phyloP scores from a whole-genome alignment of 345 rosid genomes.

The Draba incana region DNA sequence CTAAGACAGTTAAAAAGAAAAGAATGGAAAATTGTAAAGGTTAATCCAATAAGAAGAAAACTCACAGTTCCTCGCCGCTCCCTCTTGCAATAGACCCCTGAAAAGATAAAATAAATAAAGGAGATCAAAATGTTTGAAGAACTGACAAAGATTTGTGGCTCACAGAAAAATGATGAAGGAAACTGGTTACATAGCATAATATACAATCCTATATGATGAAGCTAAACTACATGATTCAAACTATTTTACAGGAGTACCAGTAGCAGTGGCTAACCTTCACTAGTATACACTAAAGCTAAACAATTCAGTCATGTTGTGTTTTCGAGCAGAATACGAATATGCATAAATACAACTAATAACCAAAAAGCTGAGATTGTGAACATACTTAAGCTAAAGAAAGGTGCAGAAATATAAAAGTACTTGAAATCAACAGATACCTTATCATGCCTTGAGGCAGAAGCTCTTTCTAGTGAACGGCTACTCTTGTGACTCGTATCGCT shows the following conservation, averaged over 20 bases:
- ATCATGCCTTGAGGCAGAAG: slow-evolving; percentile 41
- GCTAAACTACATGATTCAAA: slow-evolving; percentile 10
- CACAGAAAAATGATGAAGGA: background rate
- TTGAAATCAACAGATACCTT: slow-evolving; percentile 70
- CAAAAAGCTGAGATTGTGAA: background rate
- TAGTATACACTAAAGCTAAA: slow-evolving; percentile 25
- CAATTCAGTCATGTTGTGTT: slow-evolving; percentile 10
- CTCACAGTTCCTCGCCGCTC: slow-evolving; percentile 47
- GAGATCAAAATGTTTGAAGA: slow-evolving; percentile 16
- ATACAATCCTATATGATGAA: background rate
- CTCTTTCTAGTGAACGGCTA: slow-evolving; percentile 33
- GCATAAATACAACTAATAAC: background rate
- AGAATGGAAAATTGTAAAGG: slow-evolving; percentile 17
- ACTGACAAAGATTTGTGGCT: slow-evolving; percentile 26
- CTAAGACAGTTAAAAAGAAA: slow-evolving; percentile 32
- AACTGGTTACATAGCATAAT: background rate
- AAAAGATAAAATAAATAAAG: slow-evolving; percentile 21
- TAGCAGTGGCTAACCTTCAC: slow-evolving; percentile 14
- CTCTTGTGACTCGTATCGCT: slow-evolving; percentile 38
- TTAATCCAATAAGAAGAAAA: slow-evolving; percentile 28
- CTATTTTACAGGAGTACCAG: background rate
- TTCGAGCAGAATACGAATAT: slow-evolving; percentile 5
- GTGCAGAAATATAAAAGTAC: slow-evolving; percentile 12
- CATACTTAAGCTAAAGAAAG: slow-evolving; percentile 11
- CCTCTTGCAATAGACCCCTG: slow-evolving; percentile 61